phyloP scores from a whole-genome alignment of 1,284 basidiomycete genomes.

The Puccinia triticina region DNA sequence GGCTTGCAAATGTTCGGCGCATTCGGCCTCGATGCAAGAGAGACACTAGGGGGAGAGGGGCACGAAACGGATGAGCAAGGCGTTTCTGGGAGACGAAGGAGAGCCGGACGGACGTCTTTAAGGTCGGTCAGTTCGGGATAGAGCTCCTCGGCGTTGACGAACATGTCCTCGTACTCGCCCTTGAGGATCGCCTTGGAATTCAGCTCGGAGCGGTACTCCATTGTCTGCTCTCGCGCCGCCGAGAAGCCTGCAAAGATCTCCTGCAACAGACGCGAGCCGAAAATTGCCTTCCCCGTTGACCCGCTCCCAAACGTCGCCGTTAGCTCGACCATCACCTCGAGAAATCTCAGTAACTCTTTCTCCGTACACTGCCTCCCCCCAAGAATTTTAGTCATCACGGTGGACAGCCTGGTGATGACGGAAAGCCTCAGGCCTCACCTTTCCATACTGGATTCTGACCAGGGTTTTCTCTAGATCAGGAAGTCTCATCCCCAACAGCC shows the following conservation, averaged over 20 bases:
- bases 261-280: constrained; percentile 54
- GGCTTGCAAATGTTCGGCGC: constrained; percentile 56
- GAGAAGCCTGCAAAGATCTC: constrained; percentile 54
- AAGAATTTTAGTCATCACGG: background rate
- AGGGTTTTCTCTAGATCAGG: constrained; percentile 59
- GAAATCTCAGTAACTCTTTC: constrained; percentile 42
- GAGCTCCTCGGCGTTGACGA: constrained; percentile 30
- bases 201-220: constrained; percentile 48
- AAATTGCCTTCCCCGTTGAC: constrained; percentile 10
- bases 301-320: constrained; percentile 52
- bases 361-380: constrained; percentile 10
- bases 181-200: constrained; percentile 54
- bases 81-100: background rate
- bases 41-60: constrained; percentile 18
- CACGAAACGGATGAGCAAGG: background rate
- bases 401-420: background rate
- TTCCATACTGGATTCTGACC: constrained; percentile 58
- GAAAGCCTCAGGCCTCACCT: constrained; percentile 22
- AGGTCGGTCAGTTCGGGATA: constrained; percentile 35
- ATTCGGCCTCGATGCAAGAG: constrained; percentile 54
- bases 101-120: constrained; percentile 31
- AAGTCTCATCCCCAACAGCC: constrained; percentile 12
- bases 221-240: constrained; percentile 42
- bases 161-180: constrained; percentile 35
- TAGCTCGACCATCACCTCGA: constrained; percentile 56